phyloP scores from a whole-genome alignment of 169 alveolate species.

The Cryptosporidium baileyi region DNA sequence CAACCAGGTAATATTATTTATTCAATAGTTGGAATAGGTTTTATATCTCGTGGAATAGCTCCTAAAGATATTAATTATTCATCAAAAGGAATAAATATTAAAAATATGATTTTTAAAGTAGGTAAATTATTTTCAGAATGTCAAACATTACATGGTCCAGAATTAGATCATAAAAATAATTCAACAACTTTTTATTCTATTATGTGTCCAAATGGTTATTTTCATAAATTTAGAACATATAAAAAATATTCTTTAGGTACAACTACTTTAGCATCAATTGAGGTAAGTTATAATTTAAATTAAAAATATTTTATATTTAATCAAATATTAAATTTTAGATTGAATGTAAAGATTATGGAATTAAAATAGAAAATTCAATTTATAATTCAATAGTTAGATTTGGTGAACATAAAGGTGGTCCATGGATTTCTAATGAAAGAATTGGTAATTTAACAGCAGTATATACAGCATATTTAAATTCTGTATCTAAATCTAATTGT shows the following conservation, averaged over 20 bases:
- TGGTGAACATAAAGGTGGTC: slow-evolving; percentile 43
- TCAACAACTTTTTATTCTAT: slow-evolving; percentile 13
- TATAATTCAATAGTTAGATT: slow-evolving; percentile 11
- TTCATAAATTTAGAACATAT: slow-evolving; percentile 18
- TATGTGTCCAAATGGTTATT: slow-evolving; percentile 64
- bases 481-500: slow-evolving; percentile 11
- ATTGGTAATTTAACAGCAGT: slow-evolving; percentile 22
- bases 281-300: slow-evolving; percentile 40
- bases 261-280: slow-evolving; percentile 37
- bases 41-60: slow-evolving; percentile 10
- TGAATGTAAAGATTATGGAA: slow-evolving; percentile 30
- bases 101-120: slow-evolving; percentile 28
- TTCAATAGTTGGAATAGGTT: slow-evolving; percentile 60
- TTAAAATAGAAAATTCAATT: slow-evolving; percentile 24
- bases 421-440: slow-evolving; percentile 41
- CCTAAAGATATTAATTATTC: background rate
- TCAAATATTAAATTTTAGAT: background rate
- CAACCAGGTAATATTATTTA: slow-evolving; percentile 46
- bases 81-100: slow-evolving; percentile 17
- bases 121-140: slow-evolving; percentile 28
- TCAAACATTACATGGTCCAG: slow-evolving; percentile 56
- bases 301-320: background rate
- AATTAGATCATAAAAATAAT: slow-evolving; percentile 2
- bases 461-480: slow-evolving; percentile 39
- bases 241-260: slow-evolving; percentile 60